Base-by-base conservation (phyloP, 495 filamentous ascomycete species). In the Podospora didyma region DNA sequence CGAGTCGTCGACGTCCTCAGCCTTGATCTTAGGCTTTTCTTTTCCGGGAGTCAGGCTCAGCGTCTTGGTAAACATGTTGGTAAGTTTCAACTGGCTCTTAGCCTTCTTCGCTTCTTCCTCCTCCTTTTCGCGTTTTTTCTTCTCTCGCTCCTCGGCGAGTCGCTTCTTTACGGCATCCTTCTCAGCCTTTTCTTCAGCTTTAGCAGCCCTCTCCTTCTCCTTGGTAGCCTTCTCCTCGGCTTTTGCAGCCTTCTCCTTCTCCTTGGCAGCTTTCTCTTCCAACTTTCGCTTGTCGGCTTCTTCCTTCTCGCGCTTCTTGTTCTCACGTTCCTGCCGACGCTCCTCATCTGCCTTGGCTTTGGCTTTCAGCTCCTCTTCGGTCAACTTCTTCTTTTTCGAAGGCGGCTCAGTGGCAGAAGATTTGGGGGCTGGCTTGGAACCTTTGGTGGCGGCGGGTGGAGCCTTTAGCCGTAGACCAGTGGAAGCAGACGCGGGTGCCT, bases 81-180 rank as follows among this genome's bases (percentile, higher is more conserved):
- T 66, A 61, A 92, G 81, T 59, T 72, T 72, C 54, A 61, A 45
- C 55, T 79, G 77, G 10, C 56, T 69, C 23, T 69, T 80, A 20
- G 84, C 80, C 66, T 93, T 91, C 69, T 88, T 91, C 57, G 73
- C 70, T 58, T 80, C 83, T 46, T 84, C 82, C 51, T 85, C 81
- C 22, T 85, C 81, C 56, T 75, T 82, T 53, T 74, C 81, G 59
- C 65, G 76, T 66, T 83, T 86, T 58, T 86, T 88, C 49, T 86
- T 82, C 50, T 87, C 81, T 56, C 79, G 86, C 21, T 78, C 61
- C 71, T 75, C 57, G 5, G 55, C 52, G 0, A 62, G 61, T 26
- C 56, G 60, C 14, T 67, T 63, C 63, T 82, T 82, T 70, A 88
- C 78, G 51, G 82, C 73, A 42, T 82, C 76, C 59, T 79, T 79